Base-by-base conservation (phyloP, 1,284 basidiomycete genomes). In the Apiotrichum laibachii region DNA sequence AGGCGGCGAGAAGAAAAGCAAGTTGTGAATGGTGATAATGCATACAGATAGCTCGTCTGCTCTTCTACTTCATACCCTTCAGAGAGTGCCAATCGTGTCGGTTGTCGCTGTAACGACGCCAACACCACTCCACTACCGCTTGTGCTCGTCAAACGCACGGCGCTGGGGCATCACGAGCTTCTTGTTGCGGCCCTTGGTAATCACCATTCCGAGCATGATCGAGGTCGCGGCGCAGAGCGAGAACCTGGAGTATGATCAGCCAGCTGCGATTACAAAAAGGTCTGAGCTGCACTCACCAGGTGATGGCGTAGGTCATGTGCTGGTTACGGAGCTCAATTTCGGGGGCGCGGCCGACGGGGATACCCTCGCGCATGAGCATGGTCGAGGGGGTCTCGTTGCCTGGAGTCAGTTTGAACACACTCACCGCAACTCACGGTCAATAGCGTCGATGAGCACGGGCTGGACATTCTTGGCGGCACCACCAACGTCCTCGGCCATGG, bases 261-360 rank as follows among this genome's bases (percentile, higher is more conserved):
- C 42, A 42, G 40, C 16, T 15, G 8, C n/a, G 15, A 18, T 16
- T 1, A 42, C 26, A 31, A 31, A 31, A 40, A 5, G 19, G 49
- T 47, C 19, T 31, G 19, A 31, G 10, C 11, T 10, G 52, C 59
- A 58, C 63, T 57, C 43, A 93, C 95, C 95, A 99, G 13, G 95
- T 99, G 19, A 89, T 85, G 8, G 95, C 91, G 76, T 99, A 99
- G 8, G 92, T 94, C 11, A 92, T 83, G 80, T 99, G 95, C 57
- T 92, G 87, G 77, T 99, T 99, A 45, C 96, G 84, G 52, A 99
- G 80, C 72, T 98, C 92, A 46, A 98, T 88, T 5, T 85, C 85
- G 2, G 92, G 85, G 26, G 88, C 80, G 54, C 92, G 85, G 33
- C 96, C 95, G 43, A 99, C 81, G 1, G 95, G 96, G 44, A 88